phyloP scores from a whole-genome alignment of 768 basidiomycete genomes.

The Scleroderma citrinum region DNA sequence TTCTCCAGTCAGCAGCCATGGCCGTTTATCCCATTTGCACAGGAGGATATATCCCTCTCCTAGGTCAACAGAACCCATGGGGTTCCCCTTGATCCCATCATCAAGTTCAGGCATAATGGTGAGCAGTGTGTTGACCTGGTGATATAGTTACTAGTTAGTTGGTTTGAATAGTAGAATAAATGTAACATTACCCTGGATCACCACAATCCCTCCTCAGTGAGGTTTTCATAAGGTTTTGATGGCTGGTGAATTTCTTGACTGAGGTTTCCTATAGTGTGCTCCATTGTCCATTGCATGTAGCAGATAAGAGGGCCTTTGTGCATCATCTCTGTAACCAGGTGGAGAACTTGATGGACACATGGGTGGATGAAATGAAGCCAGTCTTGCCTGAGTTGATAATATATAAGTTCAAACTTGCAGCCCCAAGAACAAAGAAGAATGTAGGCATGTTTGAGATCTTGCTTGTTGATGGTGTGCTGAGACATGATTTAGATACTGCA shows the following conservation, averaged over 20 bases:
- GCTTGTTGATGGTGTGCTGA: background rate
- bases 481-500: background rate
- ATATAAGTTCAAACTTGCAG: conserved; percentile 23
- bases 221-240: conserved; percentile 22
- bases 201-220: conserved; percentile 19
- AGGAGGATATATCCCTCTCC: background rate
- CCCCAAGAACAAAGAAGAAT: conserved; percentile 14
- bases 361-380: conserved; percentile 24
- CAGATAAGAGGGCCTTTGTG: conserved; percentile 13
- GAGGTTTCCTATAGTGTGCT: conserved; percentile 21
- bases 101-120: conserved; percentile 8
- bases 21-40: background rate
- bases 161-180: background rate
- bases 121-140: conserved; percentile 14
- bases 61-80: background rate
- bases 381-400: conserved; percentile 16
- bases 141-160: background rate
- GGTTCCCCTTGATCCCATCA: background rate
- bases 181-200: background rate
- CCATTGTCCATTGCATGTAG: conserved; percentile 26
- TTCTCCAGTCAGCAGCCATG: background rate
- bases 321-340: conserved; percentile 5
- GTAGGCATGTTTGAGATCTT: background rate
- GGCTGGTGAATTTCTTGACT: conserved; percentile 19
- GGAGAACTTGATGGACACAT: conserved; percentile 20